phyloP scores from a whole-genome alignment of 208 protist genomes.

The Acanthamoeba royreba region DNA sequence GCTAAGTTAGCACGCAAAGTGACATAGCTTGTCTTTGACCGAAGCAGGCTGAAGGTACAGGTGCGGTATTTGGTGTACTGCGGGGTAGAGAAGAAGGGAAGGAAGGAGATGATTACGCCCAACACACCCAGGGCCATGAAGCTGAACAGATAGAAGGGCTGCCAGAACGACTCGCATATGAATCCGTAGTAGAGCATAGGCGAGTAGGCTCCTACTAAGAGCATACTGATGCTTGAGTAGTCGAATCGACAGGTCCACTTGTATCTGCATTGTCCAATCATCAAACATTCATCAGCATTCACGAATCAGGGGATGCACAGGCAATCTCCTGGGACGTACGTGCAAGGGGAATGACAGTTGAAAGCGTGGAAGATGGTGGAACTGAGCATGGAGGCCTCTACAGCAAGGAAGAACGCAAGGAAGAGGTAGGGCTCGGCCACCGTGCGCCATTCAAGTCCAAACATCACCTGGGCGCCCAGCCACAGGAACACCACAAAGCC shows the following conservation, averaged over 20 bases:
- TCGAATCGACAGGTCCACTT: background rate
- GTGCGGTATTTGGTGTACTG: background rate
- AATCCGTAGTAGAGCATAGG: constrained; percentile 34
- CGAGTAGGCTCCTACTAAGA: background rate
- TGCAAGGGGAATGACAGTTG: background rate
- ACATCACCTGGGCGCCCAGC: background rate
- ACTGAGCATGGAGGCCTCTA: background rate
- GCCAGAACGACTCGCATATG: background rate
- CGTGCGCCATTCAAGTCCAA: background rate
- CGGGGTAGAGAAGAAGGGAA: constrained; percentile 2
- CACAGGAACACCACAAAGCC: background rate
- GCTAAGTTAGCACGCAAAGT: too few relatives aligned
- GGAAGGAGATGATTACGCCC: background rate
- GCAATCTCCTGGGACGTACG: too few relatives aligned
- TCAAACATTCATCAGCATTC: background rate
- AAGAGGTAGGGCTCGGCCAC: background rate
- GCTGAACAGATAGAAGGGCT: background rate
- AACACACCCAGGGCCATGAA: background rate
- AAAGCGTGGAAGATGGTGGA: constrained; percentile 21
- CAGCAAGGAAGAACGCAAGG: background rate
- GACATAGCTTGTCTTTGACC: too few relatives aligned
- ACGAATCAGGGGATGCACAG: background rate
- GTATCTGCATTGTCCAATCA: background rate
- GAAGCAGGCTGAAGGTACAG: too few relatives aligned
- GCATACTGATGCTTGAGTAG: constrained; percentile 21